These are phyloP conservation scores for Pseudocohnilembus persalinus DNA, from an alignment of 169 alveolate genomes.

Conservation along the genomic window DNA sequence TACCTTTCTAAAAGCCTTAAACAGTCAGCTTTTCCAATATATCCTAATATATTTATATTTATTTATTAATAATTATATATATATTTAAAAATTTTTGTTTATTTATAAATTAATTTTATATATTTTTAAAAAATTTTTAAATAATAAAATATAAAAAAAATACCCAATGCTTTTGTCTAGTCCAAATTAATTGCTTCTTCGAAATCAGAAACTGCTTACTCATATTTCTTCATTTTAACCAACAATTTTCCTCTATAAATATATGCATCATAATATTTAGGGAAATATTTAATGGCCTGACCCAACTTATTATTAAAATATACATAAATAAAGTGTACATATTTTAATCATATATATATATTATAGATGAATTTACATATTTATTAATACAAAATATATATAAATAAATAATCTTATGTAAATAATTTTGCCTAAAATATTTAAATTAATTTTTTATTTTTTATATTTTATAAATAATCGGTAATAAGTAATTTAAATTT, in stretches of 20 bases:
- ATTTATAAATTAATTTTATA: neutral
- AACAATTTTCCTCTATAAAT: constrained; percentile 43
- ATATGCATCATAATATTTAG: constrained; percentile 46
- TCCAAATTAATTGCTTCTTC: constrained; percentile 24
- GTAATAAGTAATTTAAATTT: constrained; percentile 8
- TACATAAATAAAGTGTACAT: too few species aligned
- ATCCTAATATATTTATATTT: too few species aligned
- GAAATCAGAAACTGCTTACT: constrained; percentile 32
- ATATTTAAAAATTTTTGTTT: too few species aligned
- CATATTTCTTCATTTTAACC: constrained; percentile 35
- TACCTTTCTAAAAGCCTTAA: constrained; percentile 35
- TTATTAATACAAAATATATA: neutral
- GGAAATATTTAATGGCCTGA: constrained; percentile 31
- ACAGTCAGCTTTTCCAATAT: constrained; percentile 48
- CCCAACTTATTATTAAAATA: constrained; percentile 34
- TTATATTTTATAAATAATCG: neutral
- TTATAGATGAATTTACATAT: neutral
- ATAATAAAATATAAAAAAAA: too few species aligned
- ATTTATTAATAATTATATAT: too few species aligned
- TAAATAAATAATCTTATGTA: neutral
- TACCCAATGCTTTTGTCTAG: constrained; percentile 21
- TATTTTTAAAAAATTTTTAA: neutral
- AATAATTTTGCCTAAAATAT: neutral
- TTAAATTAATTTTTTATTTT: neutral
- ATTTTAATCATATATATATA: too few species aligned